Evolutionary conservation across 768 basidiomycete genomes (phyloP).

Genomic region (Saitozyma sp.): DNA sequence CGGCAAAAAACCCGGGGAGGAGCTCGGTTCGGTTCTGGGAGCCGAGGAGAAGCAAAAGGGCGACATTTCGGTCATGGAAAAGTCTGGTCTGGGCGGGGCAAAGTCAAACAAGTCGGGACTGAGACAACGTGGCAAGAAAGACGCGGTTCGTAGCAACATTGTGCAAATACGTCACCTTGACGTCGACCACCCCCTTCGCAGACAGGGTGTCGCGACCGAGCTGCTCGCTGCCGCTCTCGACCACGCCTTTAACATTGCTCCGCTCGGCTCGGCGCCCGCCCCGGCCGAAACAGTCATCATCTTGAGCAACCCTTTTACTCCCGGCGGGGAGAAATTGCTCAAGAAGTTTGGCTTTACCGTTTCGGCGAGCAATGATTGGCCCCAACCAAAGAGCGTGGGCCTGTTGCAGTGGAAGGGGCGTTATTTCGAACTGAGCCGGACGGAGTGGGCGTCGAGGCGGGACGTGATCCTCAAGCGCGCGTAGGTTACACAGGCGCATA

Average conservation of each 20-base stretch:
- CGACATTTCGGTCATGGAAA: constrained; percentile 11
- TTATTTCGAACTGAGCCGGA: too few species aligned
- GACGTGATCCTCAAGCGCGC: too few species aligned
- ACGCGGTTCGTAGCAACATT: neutral
- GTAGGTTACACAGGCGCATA: too few species aligned
- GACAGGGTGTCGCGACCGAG: constrained; percentile 15
- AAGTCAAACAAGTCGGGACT: neutral
- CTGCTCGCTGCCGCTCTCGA: constrained; percentile 15
- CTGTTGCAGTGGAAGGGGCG: too few species aligned
- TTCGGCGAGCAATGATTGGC: too few species aligned
- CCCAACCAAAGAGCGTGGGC: too few species aligned
- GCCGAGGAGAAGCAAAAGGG: constrained; percentile 22
- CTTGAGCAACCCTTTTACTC: constrained; percentile 10
- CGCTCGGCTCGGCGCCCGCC: neutral
- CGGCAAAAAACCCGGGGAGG: constrained; percentile 11
- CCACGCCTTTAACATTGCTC: constrained; percentile 9
- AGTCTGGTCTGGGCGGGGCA: neutral
- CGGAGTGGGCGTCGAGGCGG: too few species aligned
- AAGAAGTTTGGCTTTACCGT: constrained; percentile 7
- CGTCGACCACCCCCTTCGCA: constrained; percentile 27
- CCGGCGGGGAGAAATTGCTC: constrained; percentile 3
- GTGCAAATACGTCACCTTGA: constrained; percentile 36
- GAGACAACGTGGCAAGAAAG: neutral
- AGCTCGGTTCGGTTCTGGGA: constrained; percentile 28
- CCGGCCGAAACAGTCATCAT: constrained; percentile 4